phyloP scores from a whole-genome alignment of 2,329 filamentous ascomycete genomes.

The Cercospora sp. region DNA sequence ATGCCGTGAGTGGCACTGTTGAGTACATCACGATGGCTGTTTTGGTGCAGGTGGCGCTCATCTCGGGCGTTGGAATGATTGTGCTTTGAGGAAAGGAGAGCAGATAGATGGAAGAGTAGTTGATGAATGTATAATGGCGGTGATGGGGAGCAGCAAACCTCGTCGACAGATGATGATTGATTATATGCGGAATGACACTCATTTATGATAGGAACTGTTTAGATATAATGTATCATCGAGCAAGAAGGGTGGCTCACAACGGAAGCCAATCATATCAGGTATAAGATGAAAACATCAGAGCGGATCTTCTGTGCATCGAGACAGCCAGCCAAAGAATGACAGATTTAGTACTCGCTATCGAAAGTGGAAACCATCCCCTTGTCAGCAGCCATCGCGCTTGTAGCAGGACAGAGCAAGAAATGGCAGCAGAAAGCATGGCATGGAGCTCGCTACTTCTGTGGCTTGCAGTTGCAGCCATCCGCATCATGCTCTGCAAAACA shows the following conservation, averaged over 20 bases:
- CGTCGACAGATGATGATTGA: not conserved
- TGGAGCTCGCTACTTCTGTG: not conserved
- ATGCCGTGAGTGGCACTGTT: constrained; percentile 20
- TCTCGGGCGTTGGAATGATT: constrained; percentile 36
- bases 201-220: not conserved
- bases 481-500: not conserved
- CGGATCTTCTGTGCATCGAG: no score
- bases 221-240: not conserved
- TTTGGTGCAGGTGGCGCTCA: constrained; percentile 27
- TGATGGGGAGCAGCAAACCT: not conserved
- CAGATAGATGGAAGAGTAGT: not conserved
- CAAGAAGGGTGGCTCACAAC: not conserved
- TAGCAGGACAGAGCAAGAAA: not conserved
- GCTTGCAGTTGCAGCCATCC: not conserved
- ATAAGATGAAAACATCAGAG: no score
- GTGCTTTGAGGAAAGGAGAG: not conserved
- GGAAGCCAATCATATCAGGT: no score
- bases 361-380: no score
- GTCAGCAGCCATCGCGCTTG: no score
- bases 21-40: constrained; percentile 29
- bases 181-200: not conserved
- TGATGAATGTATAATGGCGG: not conserved
- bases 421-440: not conserved
- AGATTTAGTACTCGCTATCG: no score
- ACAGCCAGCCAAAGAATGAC: no score